These are phyloP conservation scores for Diplodia mutila DNA, from an alignment of 2,329 filamentous ascomycete genomes.

Conservation along the genomic window DNA sequence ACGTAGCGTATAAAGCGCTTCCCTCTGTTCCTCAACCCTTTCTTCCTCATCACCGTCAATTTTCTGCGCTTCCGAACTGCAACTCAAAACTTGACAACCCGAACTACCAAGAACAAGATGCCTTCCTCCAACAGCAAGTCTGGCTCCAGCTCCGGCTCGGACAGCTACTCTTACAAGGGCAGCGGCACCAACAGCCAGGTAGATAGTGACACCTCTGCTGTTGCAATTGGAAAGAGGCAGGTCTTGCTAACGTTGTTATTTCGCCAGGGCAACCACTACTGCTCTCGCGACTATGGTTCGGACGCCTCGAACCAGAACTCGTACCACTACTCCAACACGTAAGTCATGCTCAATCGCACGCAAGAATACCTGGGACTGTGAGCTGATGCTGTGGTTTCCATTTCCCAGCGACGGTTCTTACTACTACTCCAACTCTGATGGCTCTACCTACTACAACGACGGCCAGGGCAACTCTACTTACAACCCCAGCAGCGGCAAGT, in stretches of 20 bases:
- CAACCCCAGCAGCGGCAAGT: slow-evolving; percentile 27
- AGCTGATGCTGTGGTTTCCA: not conserved
- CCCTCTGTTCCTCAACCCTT: not conserved
- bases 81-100: not conserved
- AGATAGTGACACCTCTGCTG: not conserved
- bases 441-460: slow-evolving; percentile 45
- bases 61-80: not conserved
- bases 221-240: not conserved
- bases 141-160: not conserved
- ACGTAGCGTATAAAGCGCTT: not conserved
- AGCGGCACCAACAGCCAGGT: not conserved
- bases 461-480: slow-evolving; percentile 40
- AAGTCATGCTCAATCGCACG: slow-evolving; percentile 1
- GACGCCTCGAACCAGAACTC: slow-evolving; percentile 41
- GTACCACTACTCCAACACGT: slow-evolving; percentile 47
- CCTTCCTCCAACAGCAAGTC: not conserved
- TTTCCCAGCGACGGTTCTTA: slow-evolving; percentile 36
- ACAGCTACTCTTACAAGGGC: not conserved
- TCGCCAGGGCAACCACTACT: slow-evolving; percentile 46
- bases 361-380: not conserved
- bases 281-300: slow-evolving; percentile 42
- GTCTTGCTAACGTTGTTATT: not conserved
- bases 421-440: slow-evolving; percentile 45
- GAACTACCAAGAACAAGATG: not conserved
- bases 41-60: not conserved